Evolutionary conservation across 2,329 filamentous ascomycete species (phyloP), one percentile per base, ranked within the genome.

Genomic region (Botrytis elliptica): DNA sequence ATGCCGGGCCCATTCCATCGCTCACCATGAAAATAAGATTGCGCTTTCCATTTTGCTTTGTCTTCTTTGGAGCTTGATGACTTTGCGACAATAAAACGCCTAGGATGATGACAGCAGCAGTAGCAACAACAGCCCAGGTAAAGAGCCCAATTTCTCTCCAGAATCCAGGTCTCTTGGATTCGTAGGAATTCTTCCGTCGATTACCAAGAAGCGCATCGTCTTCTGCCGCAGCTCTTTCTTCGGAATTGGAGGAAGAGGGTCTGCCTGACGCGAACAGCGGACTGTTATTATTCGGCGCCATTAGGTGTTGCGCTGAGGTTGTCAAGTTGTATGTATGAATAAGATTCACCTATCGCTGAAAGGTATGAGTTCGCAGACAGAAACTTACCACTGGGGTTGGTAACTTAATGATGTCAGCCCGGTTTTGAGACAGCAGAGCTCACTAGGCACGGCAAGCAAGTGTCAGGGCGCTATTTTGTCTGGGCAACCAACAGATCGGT

Each of bases 1-100:
- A 95, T 14, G 96, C 93, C 12, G 96, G 96, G 0, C 96, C 96
- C 96, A 99, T 99, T 80, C 96, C 96, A 82, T 99, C 96, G 0
- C 94, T 97, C 55, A 99, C 95, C 96, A 99, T 99, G 86, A 99
- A 98, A 79, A 99, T 92, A 71, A 99, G 86, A 83, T 98, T 99
- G 72, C 93, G 89, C 86, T 98, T 99, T 70, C 90, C 89, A 42
- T 79, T 83, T 73, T 86, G 85, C 55, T 76, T 77, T 9, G 52
- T 29, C 75, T 75, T 46, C 73, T 73, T 55, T 20, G 65, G 63
- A 77, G 79, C 52, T 78, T 79, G 59, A 81, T 78, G 84, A 75
- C 89, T 86, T 78, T 90, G 88, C 82, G 97, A 93, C 80, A 93
- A 92, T 25, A 93, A 83, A n/a, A 96, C 92, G 5, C 93, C 93